A percentile compares a stretch with the other conserved stretches of the same genome.
These are phyloP conservation scores for Pelargonium myrrhifolium DNA, from an alignment of 441 rosid genomes.

Conservation along the genomic window DNA sequence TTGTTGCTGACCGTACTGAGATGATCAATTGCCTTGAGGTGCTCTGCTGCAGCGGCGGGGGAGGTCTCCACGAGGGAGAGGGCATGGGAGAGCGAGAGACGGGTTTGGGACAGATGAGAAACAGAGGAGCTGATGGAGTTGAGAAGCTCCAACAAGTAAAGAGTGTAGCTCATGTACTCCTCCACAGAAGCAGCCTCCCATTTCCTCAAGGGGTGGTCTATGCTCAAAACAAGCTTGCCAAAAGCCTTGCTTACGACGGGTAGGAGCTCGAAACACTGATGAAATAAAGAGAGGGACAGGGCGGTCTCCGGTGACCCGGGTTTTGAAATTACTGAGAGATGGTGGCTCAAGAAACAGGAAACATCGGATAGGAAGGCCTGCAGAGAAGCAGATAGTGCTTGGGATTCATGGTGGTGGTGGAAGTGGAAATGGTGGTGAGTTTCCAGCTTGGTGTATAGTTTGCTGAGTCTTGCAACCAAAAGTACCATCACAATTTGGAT, in stretches of 20 bases:
- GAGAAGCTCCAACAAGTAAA: conserved; percentile 39
- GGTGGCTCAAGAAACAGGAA: conserved; percentile 24
- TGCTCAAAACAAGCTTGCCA: conserved; percentile 38
- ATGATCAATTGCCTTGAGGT: conserved; percentile 26
- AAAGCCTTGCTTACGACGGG: conserved; percentile 41
- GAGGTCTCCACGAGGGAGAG: conserved; percentile 32
- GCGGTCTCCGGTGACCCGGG: conserved; percentile 22
- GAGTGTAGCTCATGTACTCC: conserved; percentile 39
- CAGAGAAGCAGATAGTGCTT: conserved; percentile 29
- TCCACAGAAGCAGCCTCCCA: conserved; percentile 41
- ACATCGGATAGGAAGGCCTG: conserved; percentile 35
- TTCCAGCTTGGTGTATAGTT: conserved; percentile 43
- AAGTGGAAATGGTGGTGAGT: conserved; percentile 25
- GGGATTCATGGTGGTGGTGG: conserved; percentile 18
- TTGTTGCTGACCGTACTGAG: conserved; percentile 19
- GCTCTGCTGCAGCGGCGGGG: conserved; percentile 30
- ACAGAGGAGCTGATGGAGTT: conserved; percentile 37
- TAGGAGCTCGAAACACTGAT: conserved; percentile 37
- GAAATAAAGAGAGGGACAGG: conserved; percentile 37
- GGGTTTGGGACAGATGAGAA: conserved; percentile 36
- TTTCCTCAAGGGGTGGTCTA: conserved; percentile 39
- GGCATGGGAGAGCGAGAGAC: conserved; percentile 40
- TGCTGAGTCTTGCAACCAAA: conserved; percentile 31
- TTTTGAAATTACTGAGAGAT: conserved; percentile 19
- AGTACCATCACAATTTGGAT: conserved; percentile 27